Conservation (phyloP, 1,139 yeast genomes). For the Candida dubliniensis region DNA sequence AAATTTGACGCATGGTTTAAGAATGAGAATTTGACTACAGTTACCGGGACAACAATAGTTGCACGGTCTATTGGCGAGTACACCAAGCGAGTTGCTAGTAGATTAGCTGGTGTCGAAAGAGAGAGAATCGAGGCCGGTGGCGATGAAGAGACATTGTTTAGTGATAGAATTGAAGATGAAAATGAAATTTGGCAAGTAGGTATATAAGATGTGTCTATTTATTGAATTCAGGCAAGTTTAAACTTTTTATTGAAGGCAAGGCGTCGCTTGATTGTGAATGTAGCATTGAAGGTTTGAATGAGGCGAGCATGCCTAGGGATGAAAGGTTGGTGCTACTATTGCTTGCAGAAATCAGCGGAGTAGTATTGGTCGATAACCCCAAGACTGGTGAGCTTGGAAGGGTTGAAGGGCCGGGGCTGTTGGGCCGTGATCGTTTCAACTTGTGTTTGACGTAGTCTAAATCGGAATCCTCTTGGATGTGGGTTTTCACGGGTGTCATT, state of each 20-base stretch:
- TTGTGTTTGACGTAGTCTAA: slow-evolving; percentile 49
- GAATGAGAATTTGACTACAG: slow-evolving; percentile 31
- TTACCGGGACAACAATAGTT: slow-evolving; percentile 51
- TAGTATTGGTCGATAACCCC: slow-evolving; percentile 42
- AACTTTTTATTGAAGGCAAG: slow-evolving; percentile 52
- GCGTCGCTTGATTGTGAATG: slow-evolving; percentile 16
- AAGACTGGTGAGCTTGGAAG: slow-evolving; percentile 61
- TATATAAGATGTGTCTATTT: slow-evolving; percentile 19
- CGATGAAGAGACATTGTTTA: slow-evolving; percentile 79
- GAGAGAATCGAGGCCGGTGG: slow-evolving; percentile 91
- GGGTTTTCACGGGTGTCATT: slow-evolving; percentile 16
- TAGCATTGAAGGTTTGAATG: slow-evolving; percentile 11
- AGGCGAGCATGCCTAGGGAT: slow-evolving; percentile 32
- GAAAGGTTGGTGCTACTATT: slow-evolving; percentile 48
- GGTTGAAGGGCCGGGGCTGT: slow-evolving; percentile 47
- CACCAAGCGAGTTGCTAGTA: slow-evolving; percentile 79
- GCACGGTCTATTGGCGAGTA: slow-evolving; percentile 83
- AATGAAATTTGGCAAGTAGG: slow-evolving; percentile 88
- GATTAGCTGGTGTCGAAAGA: slow-evolving; percentile 82
- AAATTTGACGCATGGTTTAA: slow-evolving; percentile 63
- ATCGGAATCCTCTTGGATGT: slow-evolving; percentile 45
- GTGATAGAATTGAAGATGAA: slow-evolving; percentile 86
- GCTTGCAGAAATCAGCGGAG: slow-evolving; percentile 46
- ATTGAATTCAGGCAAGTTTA: slow-evolving; percentile 30
- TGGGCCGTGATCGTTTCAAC: slow-evolving; percentile 71